These are phyloP conservation scores for Xylariaceae sp. DNA, from an alignment of 2,329 filamentous ascomycete species.

Conservation along the genomic window DNA sequence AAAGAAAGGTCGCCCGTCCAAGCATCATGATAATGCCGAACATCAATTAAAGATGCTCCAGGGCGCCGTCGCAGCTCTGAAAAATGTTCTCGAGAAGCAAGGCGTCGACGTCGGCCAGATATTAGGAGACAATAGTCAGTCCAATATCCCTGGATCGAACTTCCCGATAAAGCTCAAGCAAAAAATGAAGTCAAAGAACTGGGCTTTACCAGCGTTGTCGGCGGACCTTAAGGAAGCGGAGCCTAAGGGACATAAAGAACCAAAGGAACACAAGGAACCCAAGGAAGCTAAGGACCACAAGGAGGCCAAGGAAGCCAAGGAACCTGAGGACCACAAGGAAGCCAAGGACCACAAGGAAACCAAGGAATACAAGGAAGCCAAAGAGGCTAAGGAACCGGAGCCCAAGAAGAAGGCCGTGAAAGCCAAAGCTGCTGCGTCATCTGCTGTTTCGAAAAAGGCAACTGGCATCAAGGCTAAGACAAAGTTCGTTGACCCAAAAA, in stretches of 20 bases:
- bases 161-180: neutral
- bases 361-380: neutral
- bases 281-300: no score
- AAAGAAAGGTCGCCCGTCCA: conserved; percentile 7
- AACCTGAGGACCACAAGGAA: no score
- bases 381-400: neutral
- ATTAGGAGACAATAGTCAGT: neutral
- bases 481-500: neutral
- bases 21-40: conserved; percentile 5
- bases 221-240: no score
- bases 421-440: neutral
- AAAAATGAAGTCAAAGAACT: neutral
- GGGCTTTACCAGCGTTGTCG: no score
- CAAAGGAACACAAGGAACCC: no score
- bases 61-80: conserved; percentile 35
- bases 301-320: neutral
- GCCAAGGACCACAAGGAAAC: neutral
- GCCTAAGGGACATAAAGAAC: no score
- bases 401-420: neutral
- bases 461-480: neutral
- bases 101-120: conserved; percentile 27
- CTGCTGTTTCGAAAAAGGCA: neutral
- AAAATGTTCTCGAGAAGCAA: conserved; percentile 34
- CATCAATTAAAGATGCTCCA: conserved; percentile 32
- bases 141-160: neutral